Evolutionary conservation across 2,329 filamentous ascomycete genomes (phyloP).

Genomic region (Arachnomyces sp.): DNA sequence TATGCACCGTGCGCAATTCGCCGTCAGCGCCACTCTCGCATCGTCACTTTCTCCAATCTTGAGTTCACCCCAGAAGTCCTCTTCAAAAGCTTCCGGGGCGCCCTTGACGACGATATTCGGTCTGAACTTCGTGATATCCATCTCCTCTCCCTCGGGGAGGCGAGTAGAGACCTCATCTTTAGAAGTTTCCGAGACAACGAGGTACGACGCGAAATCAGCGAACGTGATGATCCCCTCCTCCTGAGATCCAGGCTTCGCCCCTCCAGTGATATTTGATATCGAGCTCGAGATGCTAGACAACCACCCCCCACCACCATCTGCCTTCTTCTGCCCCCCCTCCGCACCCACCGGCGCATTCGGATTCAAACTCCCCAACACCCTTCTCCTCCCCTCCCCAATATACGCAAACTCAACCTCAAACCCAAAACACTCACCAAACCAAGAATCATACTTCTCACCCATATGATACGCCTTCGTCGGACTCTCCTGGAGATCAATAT

Average conservation of each 20-base stretch:
- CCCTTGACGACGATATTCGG: conserved; percentile 64
- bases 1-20: conserved; percentile 60
- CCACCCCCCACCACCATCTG: conserved; percentile 11
- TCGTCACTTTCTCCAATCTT: conserved; percentile 26
- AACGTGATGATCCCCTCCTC: conserved; percentile 55
- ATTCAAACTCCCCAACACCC: conserved; percentile 54
- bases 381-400: conserved; percentile 52
- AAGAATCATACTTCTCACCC: conserved; percentile 51
- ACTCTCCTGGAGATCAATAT: conserved; percentile 54
- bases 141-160: conserved; percentile 40
- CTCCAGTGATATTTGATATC: conserved; percentile 6
- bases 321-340: conserved; percentile 11
- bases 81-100: conserved; percentile 50
- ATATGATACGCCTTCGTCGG: conserved; percentile 54
- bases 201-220: conserved; percentile 65
- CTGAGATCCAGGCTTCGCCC: conserved; percentile 3
- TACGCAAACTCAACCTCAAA: conserved; percentile 55
- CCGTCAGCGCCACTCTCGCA: conserved; percentile 50
- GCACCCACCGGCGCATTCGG: conserved; percentile 36
- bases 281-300: conserved; percentile 11
- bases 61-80: conserved; percentile 65
- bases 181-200: conserved; percentile 63
- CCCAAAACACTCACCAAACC: conserved; percentile 61
- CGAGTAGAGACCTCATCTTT: conserved; percentile 56
- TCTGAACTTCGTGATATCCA: conserved; percentile 62